A percentile compares a stretch with the other conserved stretches of the same genome.
phyloP scores from a whole-genome alignment of 1,284 basidiomycete species.

The Abortiporus biennis region DNA sequence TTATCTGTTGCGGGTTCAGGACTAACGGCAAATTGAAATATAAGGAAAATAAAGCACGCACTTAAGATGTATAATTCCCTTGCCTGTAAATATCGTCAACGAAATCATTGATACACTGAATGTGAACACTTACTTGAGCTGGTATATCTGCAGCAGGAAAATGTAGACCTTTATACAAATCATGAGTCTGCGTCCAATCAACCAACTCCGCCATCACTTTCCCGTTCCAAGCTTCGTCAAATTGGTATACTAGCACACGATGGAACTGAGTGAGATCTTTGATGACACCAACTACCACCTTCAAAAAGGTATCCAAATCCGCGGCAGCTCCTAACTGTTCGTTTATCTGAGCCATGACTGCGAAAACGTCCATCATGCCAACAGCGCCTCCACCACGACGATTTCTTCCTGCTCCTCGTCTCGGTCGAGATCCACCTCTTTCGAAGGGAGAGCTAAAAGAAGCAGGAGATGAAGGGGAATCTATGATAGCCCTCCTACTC shows the following conservation, averaged over 20 bases:
- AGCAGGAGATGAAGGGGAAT: slow-evolving; percentile 10
- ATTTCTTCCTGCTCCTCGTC: slow-evolving; percentile 10
- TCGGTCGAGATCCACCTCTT: slow-evolving; percentile 13
- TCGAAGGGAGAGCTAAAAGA: slow-evolving; percentile 13
- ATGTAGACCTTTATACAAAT: slow-evolving; percentile 72
- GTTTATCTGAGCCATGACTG: slow-evolving; percentile 80
- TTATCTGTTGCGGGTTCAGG: slow-evolving; percentile 59
- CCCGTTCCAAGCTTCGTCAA: slow-evolving; percentile 69
- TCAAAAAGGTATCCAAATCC: slow-evolving; percentile 70
- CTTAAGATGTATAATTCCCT: slow-evolving; percentile 25
- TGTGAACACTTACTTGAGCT: slow-evolving; percentile 41
- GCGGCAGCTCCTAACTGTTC: slow-evolving; percentile 73
- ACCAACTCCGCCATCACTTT: slow-evolving; percentile 82
- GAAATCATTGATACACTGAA: neutral
- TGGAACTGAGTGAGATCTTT: slow-evolving; percentile 84
- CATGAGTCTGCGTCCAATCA: slow-evolving; percentile 77
- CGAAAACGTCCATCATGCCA: slow-evolving; percentile 78
- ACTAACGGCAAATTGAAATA: too few relatives aligned
- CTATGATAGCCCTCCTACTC: slow-evolving; percentile 25
- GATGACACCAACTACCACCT: slow-evolving; percentile 75
- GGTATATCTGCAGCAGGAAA: slow-evolving; percentile 62
- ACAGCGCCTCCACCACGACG: slow-evolving; percentile 30
- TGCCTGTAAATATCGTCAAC: slow-evolving; percentile 14
- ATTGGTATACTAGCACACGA: slow-evolving; percentile 86
- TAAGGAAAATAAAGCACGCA: slow-evolving; percentile 18